Evolutionary conservation across 139 green algal species (phyloP), one percentile per base, ranked within the genome.

Genomic region (Tetradesmus lagerheimii): DNA sequence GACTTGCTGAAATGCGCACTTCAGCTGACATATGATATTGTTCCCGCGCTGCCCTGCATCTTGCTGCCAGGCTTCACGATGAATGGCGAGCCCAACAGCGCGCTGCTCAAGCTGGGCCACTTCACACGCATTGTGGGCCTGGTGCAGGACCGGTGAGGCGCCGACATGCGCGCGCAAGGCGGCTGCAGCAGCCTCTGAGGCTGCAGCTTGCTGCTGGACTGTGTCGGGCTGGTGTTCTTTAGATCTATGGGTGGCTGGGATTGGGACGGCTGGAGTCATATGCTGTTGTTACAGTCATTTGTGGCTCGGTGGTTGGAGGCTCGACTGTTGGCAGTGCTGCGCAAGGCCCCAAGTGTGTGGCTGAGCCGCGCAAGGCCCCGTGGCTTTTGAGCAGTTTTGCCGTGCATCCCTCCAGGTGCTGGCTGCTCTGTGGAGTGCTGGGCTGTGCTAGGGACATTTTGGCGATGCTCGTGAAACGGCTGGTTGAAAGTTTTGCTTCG

Each of bases 61-160:
- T 23, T 71, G 57, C 57, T 23, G 25, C 38, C 62, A 89, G 83
- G 64, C 38, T 89, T 81, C 83, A 89, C 83, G 8, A 89, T 89
- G 83, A 80, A 79, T 57, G 83, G 83, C 29, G 83, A 89, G 83
- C 83, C 64, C 37, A 80, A 80, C 83, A 80, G 62, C 38, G 83
- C 83, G 6, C 64, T 89, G 83, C 62, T 89, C 37, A 89, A 89
- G 83, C 83, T 89, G 83, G 83, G 83, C 37, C 83, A 89, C 64
- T 89, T 89, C 83, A 89, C 83, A 35, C 83, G 83, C 62, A 89
- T 89, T 41, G 83, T 80, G 64, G 83, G 83, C 50, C 62, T 89
- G 64, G 83, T 89, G 45, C 47, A 47, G 50, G 80, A 86, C 80
- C 23, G 80, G 2, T 86, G 23, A 86, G 16, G 18, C 1, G 31